Conservation (phyloP, 495 filamentous ascomycete species). For the Hypomontagnella submonticulosa region DNA sequence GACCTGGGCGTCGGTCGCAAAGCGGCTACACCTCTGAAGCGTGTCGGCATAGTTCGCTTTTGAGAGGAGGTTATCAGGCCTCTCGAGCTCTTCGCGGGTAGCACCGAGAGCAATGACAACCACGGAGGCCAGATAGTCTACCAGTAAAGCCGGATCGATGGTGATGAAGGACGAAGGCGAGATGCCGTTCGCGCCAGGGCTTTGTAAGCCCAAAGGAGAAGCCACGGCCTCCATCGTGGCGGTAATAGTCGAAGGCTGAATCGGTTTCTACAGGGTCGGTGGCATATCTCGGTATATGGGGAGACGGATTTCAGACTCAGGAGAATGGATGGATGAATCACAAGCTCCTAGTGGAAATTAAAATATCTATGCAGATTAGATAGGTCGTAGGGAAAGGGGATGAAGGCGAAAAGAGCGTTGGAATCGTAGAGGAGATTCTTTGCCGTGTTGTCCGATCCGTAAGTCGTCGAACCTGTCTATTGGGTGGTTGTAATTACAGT, state of each 20-base stretch:
- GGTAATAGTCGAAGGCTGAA: conserved; percentile 35
- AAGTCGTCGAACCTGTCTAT: conserved; percentile 21
- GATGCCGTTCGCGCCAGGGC: conserved; percentile 56
- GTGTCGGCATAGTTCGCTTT: conserved; percentile 76
- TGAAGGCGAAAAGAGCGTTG: conserved; percentile 40
- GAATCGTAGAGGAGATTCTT: conserved; percentile 27
- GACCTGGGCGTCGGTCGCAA: conserved; percentile 85
- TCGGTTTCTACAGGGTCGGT: conserved; percentile 32
- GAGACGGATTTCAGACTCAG: conserved; percentile 30
- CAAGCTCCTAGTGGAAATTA: conserved; percentile 27
- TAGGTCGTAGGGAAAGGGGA: conserved; percentile 26
- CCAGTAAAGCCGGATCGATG: conserved; percentile 64
- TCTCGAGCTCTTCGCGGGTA: conserved; percentile 79
- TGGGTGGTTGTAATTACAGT: conserved; percentile 25
- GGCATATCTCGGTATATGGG: conserved; percentile 43
- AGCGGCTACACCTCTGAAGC: conserved; percentile 85
- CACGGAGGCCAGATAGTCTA: conserved; percentile 82
- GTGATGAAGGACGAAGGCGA: conserved; percentile 56
- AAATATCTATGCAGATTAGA: conserved; percentile 36
- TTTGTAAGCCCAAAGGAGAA: conserved; percentile 53
- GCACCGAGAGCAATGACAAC: conserved; percentile 89
- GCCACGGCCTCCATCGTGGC: conserved; percentile 61
- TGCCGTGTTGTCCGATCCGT: conserved; percentile 24
- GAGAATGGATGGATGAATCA: conserved; percentile 16
- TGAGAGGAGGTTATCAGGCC: conserved; percentile 83